phyloP scores from a whole-genome alignment of 2,329 filamentous ascomycete genomes.

The Coleophoma cylindrospora region DNA sequence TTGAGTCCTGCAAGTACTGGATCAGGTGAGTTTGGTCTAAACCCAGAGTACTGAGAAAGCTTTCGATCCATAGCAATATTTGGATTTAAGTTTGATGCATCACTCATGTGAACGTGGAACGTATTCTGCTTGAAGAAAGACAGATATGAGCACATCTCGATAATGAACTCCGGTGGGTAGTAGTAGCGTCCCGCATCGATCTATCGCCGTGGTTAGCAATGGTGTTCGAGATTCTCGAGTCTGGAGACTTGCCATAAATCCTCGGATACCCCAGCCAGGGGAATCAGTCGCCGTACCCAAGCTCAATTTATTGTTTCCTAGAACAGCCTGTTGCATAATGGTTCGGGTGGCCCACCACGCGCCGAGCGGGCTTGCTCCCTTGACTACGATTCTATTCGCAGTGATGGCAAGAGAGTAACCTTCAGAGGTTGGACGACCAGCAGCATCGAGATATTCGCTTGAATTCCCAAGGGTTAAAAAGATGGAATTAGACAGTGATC shows the following conservation, averaged over 20 bases:
- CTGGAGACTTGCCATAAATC: constrained; percentile 32
- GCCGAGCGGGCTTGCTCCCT: constrained; percentile 48
- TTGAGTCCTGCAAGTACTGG: constrained; percentile 42
- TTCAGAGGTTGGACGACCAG: constrained; percentile 41
- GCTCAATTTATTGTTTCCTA: constrained; percentile 31
- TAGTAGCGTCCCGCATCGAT: constrained; percentile 51
- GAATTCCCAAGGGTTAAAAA: constrained; percentile 42
- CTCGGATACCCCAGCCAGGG: constrained; percentile 44
- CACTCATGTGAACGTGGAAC: constrained; percentile 53
- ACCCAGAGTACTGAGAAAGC: constrained; percentile 47
- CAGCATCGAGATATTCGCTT: constrained; percentile 36
- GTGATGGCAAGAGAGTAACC: constrained; percentile 41
- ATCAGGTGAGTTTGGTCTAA: constrained; percentile 46
- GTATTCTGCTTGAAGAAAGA: constrained; percentile 58
- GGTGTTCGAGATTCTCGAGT: background rate
- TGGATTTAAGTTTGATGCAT: constrained; percentile 48
- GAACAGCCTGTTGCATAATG: constrained; percentile 43
- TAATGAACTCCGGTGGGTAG: constrained; percentile 47
- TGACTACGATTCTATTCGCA: constrained; percentile 36
- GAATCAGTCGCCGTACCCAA: constrained; percentile 40
- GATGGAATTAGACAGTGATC: constrained; percentile 23
- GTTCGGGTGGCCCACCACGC: constrained; percentile 55
- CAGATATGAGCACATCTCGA: constrained; percentile 54
- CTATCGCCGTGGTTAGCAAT: constrained; percentile 17
- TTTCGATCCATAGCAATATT: constrained; percentile 37